Percentiles rank a stretch among this genome's conserved stretches.
These are phyloP conservation scores for Botryotinia narcissicola DNA, from an alignment of 2,329 filamentous ascomycete species.

Conservation along the genomic window DNA sequence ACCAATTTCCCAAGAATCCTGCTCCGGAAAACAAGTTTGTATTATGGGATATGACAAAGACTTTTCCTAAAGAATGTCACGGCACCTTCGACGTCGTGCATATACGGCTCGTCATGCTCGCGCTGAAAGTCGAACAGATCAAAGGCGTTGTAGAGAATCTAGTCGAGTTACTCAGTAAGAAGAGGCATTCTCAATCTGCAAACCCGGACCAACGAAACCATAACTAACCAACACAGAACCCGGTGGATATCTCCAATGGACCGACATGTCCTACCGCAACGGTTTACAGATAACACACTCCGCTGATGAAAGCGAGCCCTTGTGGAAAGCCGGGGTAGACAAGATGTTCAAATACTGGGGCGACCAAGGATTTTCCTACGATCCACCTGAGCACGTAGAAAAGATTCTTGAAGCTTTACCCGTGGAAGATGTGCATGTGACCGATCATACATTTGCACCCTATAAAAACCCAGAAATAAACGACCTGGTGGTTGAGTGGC, in stretches of 20 bases:
- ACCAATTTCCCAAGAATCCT: background rate
- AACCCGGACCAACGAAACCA: background rate
- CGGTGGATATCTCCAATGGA: constrained; percentile 1
- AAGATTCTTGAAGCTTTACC: background rate
- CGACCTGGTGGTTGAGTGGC: background rate
- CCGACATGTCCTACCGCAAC: background rate
- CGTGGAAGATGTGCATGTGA: background rate
- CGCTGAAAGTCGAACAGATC: background rate
- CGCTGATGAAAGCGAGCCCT: background rate
- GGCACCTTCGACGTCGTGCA: background rate
- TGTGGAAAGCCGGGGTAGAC: background rate
- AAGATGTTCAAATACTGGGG: background rate
- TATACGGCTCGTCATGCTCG: background rate
- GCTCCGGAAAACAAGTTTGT: background rate
- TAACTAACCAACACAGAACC: background rate
- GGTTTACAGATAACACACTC: background rate
- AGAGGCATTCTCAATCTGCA: background rate
- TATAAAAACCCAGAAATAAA: background rate
- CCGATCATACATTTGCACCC: background rate
- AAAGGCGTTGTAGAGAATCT: background rate
- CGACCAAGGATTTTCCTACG: background rate
- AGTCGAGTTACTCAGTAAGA: background rate
- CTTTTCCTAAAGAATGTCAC: background rate
- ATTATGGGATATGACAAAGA: background rate
- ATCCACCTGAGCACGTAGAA: background rate